Conservation (phyloP, 208 protist species). For the Borovskyia barvae region DNA sequence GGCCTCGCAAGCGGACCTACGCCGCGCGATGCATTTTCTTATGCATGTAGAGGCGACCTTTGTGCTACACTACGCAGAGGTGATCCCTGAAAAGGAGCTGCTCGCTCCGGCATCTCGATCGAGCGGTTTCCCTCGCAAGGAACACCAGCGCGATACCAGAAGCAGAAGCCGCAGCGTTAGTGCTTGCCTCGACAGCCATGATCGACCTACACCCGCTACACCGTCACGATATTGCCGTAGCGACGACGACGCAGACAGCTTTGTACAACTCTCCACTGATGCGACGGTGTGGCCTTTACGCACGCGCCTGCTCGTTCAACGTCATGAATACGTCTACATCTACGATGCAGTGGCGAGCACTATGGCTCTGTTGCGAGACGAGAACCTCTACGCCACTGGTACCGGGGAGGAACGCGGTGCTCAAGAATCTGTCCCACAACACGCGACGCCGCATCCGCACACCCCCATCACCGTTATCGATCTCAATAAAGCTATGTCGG, state of each 20-base stretch:
- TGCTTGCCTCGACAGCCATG: too few relatives aligned
- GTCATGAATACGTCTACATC: constrained; percentile 49
- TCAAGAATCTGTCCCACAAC: too few relatives aligned
- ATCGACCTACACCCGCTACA: not conserved
- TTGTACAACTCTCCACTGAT: constrained; percentile 18
- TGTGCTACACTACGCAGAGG: constrained; percentile 52
- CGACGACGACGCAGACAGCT: constrained; percentile 13
- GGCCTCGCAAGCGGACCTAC: constrained; percentile 14
- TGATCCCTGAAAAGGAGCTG: not conserved
- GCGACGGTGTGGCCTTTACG: constrained; percentile 45
- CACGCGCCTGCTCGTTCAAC: constrained; percentile 41
- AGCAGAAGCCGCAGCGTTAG: not conserved
- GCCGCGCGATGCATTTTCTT: constrained; percentile 9
- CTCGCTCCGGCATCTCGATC: not conserved
- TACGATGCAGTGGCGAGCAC: constrained; percentile 54
- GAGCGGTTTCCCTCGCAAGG: not conserved
- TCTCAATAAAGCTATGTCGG: not conserved
- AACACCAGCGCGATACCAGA: not conserved
- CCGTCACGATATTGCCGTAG: constrained; percentile 2
- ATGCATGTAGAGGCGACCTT: constrained; percentile 27
- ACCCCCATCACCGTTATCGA: constrained; percentile 51
- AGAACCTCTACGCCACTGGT: constrained; percentile 14
- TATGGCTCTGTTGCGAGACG: constrained; percentile 27
- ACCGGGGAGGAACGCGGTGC: too few relatives aligned
- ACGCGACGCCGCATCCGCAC: constrained; percentile 18